Percentiles rank a stretch among this genome's conserved stretches.
phyloP scores from a whole-genome alignment of 2,329 filamentous ascomycete genomes.

The Fusarium pseudoanthophilum region DNA sequence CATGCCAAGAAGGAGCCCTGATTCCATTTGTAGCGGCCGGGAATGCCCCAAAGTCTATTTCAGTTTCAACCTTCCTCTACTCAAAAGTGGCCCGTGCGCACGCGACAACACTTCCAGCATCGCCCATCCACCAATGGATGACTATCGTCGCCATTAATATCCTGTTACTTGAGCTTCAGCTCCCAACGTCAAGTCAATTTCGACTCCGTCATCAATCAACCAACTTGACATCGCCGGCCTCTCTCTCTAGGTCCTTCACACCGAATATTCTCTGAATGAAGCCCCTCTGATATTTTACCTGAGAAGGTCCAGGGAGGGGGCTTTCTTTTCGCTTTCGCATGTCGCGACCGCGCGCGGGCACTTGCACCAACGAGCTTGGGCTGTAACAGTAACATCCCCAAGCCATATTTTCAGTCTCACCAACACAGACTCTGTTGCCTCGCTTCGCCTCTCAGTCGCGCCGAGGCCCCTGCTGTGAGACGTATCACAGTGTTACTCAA shows the following conservation, averaged over 20 bases:
- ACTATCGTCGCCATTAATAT: conserved; percentile 34
- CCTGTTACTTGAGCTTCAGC: conserved; percentile 12
- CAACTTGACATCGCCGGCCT: not conserved
- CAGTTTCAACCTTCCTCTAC: conserved; percentile 21
- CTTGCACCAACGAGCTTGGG: conserved; percentile 31
- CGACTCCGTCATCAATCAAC: not conserved
- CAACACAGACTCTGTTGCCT: not conserved
- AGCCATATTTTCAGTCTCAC: conserved; percentile 12
- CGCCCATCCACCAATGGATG: conserved; percentile 35
- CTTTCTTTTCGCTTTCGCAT: conserved; percentile 38
- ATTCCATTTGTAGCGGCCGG: not conserved
- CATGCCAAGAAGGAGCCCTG: conserved; percentile 4
- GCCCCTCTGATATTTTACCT: conserved; percentile 28
- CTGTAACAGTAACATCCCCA: conserved; percentile 32
- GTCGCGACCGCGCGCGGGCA: conserved; percentile 33
- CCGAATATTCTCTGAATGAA: conserved; percentile 38
- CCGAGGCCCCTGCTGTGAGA: conserved; percentile 25
- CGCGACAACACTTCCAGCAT: conserved; percentile 38
- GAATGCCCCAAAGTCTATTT: conserved; percentile 28
- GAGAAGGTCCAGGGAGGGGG: conserved; percentile 43
- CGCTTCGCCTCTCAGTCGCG: conserved; percentile 10
- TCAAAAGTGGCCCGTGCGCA: conserved; percentile 31
- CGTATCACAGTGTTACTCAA: conserved; percentile 35
- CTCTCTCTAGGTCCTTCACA: conserved; percentile 3
- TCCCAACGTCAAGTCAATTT: conserved; percentile 17